Conservation (phyloP, 345 rosid species). For the Citrus glauca region DNA sequence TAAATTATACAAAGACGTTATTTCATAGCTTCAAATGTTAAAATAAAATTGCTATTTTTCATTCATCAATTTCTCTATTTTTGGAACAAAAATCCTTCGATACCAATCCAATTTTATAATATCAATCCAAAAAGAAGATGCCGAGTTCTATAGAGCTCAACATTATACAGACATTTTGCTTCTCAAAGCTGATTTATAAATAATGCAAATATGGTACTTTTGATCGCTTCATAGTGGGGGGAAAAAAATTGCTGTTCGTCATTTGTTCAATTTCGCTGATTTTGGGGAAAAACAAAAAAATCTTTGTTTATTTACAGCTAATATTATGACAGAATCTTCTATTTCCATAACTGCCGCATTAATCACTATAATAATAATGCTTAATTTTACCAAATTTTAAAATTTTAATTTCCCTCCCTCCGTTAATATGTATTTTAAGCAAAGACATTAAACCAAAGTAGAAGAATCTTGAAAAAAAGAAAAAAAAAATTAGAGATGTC, state of each 20-base stretch:
- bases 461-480: neutral
- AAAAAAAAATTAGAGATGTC: neutral
- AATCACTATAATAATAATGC: constrained; percentile 1
- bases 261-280: neutral
- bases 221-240: too few relatives aligned
- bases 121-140: too few relatives aligned
- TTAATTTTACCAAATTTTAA: neutral
- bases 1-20: too few relatives aligned
- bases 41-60: too few relatives aligned
- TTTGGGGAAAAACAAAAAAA: neutral
- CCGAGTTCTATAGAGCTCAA: too few relatives aligned
- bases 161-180: too few relatives aligned
- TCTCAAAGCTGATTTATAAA: too few relatives aligned
- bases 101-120: too few relatives aligned
- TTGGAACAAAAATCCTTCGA: too few relatives aligned
- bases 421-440: neutral
- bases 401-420: neutral
- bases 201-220: too few relatives aligned
- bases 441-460: neutral
- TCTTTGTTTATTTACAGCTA: neutral
- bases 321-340: neutral
- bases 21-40: too few relatives aligned
- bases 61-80: too few relatives aligned
- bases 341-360: neutral
- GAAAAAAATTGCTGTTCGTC: neutral